These are phyloP conservation scores for Erysimum cheiri DNA, from an alignment of 441 rosid species.

Conservation along the genomic window DNA sequence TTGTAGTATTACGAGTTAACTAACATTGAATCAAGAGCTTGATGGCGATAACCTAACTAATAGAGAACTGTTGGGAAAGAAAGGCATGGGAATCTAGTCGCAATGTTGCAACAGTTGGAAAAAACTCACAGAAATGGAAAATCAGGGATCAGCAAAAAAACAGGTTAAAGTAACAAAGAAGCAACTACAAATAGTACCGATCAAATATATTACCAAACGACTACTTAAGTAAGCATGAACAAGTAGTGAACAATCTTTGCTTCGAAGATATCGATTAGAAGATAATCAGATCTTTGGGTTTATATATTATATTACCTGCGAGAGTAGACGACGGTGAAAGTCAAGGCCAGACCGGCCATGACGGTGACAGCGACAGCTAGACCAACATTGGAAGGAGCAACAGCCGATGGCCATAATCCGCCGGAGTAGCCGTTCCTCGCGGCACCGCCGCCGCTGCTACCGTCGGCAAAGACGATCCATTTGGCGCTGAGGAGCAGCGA, in stretches of 20 bases:
- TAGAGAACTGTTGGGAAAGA: background rate
- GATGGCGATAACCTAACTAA: background rate
- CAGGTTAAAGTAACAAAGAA: conserved; percentile 60
- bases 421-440: conserved; percentile 48
- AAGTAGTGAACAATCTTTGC: conserved; percentile 9
- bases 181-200: conserved; percentile 61
- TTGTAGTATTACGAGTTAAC: background rate
- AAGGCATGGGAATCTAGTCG: conserved; percentile 15
- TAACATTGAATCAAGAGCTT: conserved; percentile 9
- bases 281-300: conserved; percentile 27
- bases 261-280: conserved; percentile 4
- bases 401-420: conserved; percentile 55
- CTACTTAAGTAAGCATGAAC: conserved; percentile 35
- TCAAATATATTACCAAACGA: conserved; percentile 31
- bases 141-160: conserved; percentile 49
- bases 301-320: conserved; percentile 54
- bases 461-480: conserved; percentile 60
- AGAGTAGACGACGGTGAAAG: conserved; percentile 64
- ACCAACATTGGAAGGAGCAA: conserved; percentile 58
- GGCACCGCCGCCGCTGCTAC: conserved; percentile 49
- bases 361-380: conserved; percentile 72
- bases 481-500: conserved; percentile 47
- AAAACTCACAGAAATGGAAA: conserved; percentile 32
- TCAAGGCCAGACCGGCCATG: conserved; percentile 79
- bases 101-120: background rate